Conservation (phyloP, 2,329 filamentous ascomycete genomes). For the Penicillium sumatraense region DNA sequence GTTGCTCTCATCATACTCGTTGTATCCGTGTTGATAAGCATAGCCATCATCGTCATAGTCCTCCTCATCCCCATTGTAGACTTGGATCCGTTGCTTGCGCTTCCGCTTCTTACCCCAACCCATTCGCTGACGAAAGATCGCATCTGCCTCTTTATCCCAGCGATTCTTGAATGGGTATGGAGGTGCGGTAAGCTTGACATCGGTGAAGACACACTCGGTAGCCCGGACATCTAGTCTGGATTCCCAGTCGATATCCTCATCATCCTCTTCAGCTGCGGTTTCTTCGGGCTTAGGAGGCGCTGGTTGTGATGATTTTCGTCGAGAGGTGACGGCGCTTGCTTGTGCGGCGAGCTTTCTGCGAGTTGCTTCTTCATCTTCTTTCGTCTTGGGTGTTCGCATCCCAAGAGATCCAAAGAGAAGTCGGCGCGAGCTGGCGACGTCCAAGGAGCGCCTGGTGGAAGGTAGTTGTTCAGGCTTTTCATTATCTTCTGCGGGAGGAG, state of each 20-base stretch:
- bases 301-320: conserved; percentile 28
- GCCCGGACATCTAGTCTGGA: conserved; percentile 74
- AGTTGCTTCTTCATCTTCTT: conserved; percentile 68
- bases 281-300: conserved; percentile 1
- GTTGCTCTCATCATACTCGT: conserved; percentile 39
- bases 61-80: conserved; percentile 47
- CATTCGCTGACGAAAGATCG: conserved; percentile 45
- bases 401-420: conserved; percentile 75
- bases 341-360: conserved; percentile 64
- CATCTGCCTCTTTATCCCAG: conserved; percentile 79
- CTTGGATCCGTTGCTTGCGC: conserved; percentile 58
- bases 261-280: conserved; percentile 24
- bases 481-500: conserved; percentile 5
- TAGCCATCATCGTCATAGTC: conserved; percentile 45
- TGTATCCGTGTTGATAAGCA: conserved; percentile 39
- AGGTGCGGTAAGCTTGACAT: conserved; percentile 71
- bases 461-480: conserved; percentile 19
- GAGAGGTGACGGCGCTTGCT: conserved; percentile 42
- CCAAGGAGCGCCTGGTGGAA: conserved; percentile 50
- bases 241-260: conserved; percentile 69
- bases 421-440: conserved; percentile 67
- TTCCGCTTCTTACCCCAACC: conserved; percentile 43
- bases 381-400: conserved; percentile 68
- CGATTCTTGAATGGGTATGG: conserved; percentile 89
- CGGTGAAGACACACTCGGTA: conserved; percentile 80